Percentiles rank a stretch among this genome's conserved stretches.
Evolutionary conservation across 306 rosid species (phyloP).

Genomic region (Senna tora): DNA sequence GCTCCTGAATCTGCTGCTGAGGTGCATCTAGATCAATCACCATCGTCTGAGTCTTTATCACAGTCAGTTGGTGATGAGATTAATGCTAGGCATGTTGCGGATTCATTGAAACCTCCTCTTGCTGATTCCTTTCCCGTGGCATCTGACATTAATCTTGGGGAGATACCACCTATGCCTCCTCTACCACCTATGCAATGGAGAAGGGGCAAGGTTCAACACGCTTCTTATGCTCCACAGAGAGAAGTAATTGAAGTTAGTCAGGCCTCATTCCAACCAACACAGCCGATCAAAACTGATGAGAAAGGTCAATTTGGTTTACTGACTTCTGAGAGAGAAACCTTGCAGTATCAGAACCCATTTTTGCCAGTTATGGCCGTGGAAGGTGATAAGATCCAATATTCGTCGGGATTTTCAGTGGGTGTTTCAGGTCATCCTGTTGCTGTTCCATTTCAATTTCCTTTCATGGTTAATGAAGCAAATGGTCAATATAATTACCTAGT

Average conservation of each 20-base stretch:
- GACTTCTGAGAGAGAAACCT: constrained; percentile 41
- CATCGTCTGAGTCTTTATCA: constrained; percentile 41
- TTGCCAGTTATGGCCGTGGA: constrained; percentile 51
- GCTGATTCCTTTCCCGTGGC: constrained; percentile 49
- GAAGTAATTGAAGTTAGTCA: constrained; percentile 43
- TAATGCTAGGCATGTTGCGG: constrained; percentile 38
- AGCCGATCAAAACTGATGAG: constrained; percentile 43
- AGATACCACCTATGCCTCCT: constrained; percentile 97
- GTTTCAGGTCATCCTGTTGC: constrained; percentile 50
- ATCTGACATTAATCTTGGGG: constrained; percentile 57
- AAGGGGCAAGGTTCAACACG: constrained; percentile 65
- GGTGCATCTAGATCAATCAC: constrained; percentile 44
- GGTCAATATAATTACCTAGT: constrained; percentile 50
- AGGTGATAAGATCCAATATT: constrained; percentile 48
- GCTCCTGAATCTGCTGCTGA: constrained; percentile 43
- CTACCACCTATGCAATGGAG: constrained; percentile 99
- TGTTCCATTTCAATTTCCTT: constrained; percentile 53
- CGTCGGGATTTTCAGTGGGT: constrained; percentile 49
- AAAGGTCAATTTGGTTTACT: constrained; percentile 50
- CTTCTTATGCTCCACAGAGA: constrained; percentile 42
- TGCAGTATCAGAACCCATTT: constrained; percentile 53
- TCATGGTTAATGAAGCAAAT: constrained; percentile 48
- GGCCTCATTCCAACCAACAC: constrained; percentile 46
- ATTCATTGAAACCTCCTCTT: constrained; percentile 48
- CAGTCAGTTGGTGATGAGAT: constrained; percentile 48